Conservation (phyloP, 495 filamentous ascomycete species). For the Penicillium nucicola region DNA sequence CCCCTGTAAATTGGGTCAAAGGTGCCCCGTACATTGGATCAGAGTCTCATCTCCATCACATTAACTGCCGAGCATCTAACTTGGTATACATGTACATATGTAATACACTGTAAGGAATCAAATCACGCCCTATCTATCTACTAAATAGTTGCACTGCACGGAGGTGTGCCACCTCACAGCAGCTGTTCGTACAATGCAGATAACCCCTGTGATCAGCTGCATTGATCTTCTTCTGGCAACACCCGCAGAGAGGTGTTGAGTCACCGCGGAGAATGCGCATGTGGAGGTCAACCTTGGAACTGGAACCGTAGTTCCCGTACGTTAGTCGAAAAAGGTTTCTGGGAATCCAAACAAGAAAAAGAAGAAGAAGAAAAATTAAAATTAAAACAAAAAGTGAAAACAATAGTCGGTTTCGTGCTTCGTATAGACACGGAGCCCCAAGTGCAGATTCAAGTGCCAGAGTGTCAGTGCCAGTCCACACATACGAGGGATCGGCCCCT, state of each 20-base stretch:
- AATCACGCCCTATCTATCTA: not conserved
- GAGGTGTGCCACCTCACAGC: constrained; percentile 25
- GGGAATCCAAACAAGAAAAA: too few relatives aligned
- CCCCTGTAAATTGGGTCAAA: not conserved
- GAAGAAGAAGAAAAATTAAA: too few relatives aligned
- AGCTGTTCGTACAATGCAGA: constrained; percentile 12
- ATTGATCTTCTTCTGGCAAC: constrained; percentile 12
- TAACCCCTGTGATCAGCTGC: constrained; percentile 18
- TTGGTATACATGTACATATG: not conserved
- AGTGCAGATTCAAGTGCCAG: too few relatives aligned
- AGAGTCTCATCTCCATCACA: not conserved
- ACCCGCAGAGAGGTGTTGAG: not conserved
- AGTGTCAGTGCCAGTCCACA: too few relatives aligned
- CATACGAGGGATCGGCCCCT: constrained; percentile 20
- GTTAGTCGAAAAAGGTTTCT: too few relatives aligned
- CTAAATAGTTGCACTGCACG: not conserved
- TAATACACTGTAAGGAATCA: not conserved
- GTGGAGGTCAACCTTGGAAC: too few relatives aligned
- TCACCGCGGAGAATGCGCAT: not conserved
- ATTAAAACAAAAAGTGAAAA: too few relatives aligned
- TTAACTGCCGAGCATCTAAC: not conserved
- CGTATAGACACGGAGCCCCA: constrained; percentile 6
- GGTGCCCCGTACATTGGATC: not conserved
- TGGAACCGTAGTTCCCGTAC: too few relatives aligned
- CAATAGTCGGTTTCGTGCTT: not conserved